phyloP scores from a whole-genome alignment of 1,284 basidiomycete species.

The Somion occarium region DNA sequence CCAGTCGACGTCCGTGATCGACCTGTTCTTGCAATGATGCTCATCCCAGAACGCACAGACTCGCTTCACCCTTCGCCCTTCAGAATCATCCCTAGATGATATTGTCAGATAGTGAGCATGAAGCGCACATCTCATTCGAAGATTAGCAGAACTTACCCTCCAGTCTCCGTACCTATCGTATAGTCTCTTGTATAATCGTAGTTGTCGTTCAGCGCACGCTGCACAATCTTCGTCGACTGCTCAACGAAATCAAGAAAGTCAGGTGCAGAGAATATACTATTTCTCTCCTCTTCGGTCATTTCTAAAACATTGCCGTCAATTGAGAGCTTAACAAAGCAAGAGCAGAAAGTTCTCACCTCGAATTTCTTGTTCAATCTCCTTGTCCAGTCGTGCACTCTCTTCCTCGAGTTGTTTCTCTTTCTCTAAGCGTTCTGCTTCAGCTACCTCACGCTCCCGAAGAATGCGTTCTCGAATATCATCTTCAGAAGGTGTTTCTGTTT shows the following conservation, averaged over 20 bases:
- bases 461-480: slow-evolving; percentile 73
- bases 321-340: slow-evolving; percentile 5
- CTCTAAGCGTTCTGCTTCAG: slow-evolving; percentile 62
- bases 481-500: slow-evolving; percentile 47
- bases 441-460: slow-evolving; percentile 53
- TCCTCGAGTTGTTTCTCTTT: slow-evolving; percentile 79
- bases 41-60: slow-evolving; percentile 90
- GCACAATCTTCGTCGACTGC: slow-evolving; percentile 91
- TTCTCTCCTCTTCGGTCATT: slow-evolving; percentile 79
- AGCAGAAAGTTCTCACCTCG: too few relatives aligned
- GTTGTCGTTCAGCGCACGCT: slow-evolving; percentile 91
- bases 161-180: slow-evolving; percentile 75
- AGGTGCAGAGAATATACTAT: slow-evolving; percentile 76
- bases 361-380: slow-evolving; percentile 80
- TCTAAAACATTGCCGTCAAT: slow-evolving; percentile 56
- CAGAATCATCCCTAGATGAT: slow-evolving; percentile 72
- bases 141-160: slow-evolving; percentile 58
- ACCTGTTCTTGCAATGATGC: slow-evolving; percentile 83
- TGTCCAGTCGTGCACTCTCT: slow-evolving; percentile 73
- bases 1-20: slow-evolving; percentile 97
- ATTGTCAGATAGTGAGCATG: not conserved
- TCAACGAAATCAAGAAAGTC: slow-evolving; percentile 95
- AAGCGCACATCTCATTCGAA: too few relatives aligned
- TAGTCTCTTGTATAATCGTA: slow-evolving; percentile 99
- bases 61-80: slow-evolving; percentile 83